Percentiles rank a stretch among this genome's conserved stretches.
Conservation (phyloP, 1,284 basidiomycete species). For the Cutaneotrichosporon dermatis region DNA sequence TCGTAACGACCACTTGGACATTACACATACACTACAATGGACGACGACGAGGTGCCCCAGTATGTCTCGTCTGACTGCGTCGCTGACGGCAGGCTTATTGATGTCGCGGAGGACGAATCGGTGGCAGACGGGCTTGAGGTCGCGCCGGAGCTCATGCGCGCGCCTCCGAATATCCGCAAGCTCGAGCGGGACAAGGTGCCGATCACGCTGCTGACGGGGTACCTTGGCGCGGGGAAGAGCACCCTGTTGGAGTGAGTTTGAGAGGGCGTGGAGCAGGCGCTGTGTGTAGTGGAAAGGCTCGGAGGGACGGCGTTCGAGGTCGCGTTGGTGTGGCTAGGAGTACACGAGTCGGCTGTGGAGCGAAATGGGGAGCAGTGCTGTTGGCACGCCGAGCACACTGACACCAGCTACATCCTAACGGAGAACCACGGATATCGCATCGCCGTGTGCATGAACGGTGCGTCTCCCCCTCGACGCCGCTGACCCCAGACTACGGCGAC, state of each 20-base stretch:
- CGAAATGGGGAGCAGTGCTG: too few relatives aligned
- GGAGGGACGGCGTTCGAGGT: too few relatives aligned
- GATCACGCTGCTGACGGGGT: conserved; percentile 84
- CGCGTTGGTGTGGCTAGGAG: too few relatives aligned
- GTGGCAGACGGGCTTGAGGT: not conserved
- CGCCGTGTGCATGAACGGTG: conserved; percentile 89
- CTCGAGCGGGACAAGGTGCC: conserved; percentile 58
- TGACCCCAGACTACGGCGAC: conserved; percentile 42
- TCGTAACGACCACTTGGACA: too few relatives aligned
- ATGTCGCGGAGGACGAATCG: not conserved
- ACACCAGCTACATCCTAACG: conserved; percentile 71
- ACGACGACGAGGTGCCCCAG: conserved; percentile 18
- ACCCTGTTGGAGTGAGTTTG: conserved; percentile 60
- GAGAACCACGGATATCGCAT: conserved; percentile 88
- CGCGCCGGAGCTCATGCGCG: not conserved
- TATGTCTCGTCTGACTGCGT: not conserved
- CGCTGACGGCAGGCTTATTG: conserved; percentile 11
- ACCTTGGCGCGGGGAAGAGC: conserved; percentile 81
- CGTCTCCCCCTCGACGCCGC: too few relatives aligned
- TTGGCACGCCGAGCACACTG: not conserved
- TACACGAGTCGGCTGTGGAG: too few relatives aligned
- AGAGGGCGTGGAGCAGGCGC: too few relatives aligned
- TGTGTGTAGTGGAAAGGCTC: too few relatives aligned
- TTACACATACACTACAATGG: not conserved
- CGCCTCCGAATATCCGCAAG: not conserved